Percentiles rank a stretch among this genome's conserved stretches.
These are phyloP conservation scores for Benincasa hispida DNA, from an alignment of 306 rosid genomes.

Conservation along the genomic window DNA sequence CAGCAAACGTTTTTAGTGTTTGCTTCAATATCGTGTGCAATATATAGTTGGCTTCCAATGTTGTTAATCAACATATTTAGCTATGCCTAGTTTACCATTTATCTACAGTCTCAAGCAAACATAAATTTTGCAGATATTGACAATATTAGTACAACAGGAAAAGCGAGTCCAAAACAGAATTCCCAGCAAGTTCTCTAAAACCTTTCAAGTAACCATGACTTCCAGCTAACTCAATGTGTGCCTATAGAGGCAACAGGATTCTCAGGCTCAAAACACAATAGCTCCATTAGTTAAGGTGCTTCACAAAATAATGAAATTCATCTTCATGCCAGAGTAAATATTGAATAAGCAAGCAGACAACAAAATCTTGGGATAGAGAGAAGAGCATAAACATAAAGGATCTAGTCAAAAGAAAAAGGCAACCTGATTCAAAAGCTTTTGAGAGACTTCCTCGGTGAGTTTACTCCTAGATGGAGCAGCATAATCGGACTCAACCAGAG, in stretches of 20 bases:
- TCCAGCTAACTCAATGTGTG: neutral
- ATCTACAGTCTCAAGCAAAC: neutral
- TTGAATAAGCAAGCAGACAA: neutral
- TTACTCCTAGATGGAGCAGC: slow-evolving; percentile 33
- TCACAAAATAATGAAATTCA: neutral
- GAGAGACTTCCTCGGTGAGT: slow-evolving; percentile 54
- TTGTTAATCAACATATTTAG: neutral
- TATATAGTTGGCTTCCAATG: too few relatives aligned
- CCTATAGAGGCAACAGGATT: neutral
- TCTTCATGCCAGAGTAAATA: neutral
- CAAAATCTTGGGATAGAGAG: neutral
- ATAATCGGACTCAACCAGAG: slow-evolving; percentile 39
- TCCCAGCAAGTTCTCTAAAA: neutral
- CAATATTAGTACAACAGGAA: neutral
- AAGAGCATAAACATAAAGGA: neutral
- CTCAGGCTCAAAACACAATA: neutral
- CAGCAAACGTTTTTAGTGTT: neutral
- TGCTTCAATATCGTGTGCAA: neutral
- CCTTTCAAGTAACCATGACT: neutral
- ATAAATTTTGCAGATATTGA: neutral
- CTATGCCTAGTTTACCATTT: neutral
- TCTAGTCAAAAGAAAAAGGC: neutral
- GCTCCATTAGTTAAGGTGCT: neutral
- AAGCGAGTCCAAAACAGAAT: neutral
- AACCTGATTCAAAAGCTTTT: slow-evolving; percentile 83